Base-by-base conservation (phyloP, 169 alveolate species). In the Plasmodium yoelii region DNA sequence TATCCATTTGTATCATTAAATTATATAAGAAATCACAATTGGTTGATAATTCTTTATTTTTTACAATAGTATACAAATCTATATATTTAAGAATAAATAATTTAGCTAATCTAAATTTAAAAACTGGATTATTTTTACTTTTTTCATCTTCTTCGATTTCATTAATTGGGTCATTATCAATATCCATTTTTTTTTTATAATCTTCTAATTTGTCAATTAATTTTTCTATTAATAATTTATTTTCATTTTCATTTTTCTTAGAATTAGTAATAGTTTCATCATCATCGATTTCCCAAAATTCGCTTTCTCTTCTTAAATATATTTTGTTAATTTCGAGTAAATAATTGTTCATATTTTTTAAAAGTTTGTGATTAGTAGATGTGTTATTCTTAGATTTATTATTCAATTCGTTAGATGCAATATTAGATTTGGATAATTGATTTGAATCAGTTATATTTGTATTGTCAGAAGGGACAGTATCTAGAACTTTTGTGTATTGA, bases 91-190 rank as follows among this genome's bases (percentile, higher is more conserved):
- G 59, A 46, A 93, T 60, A 61, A 93, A 93, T 46, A 93, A 84
- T 57, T 92, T 88, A 18, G 88, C 80, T 72, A 93, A 82, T 26
- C 96, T 92, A 86, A 93, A 93, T 42, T 92, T 87, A 73, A 93
- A 93, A 49, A 93, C 80, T 7, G 93, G 92, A 67, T 93, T 90
- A 61, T 93, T 67, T 63, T 91, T 91, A 60, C 94, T 90, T 51
- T 88, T 90, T 87, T 93, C 95, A 34, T 82, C 26, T 65, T 77
- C 93, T 47, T 88, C 92, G 15, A 93, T 91, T 61, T 86, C 95
- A 49, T 93, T 91, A n/a, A 72, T 88, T 0, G 96, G 96, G 46
- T 93, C 96, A 49, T 88, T 92, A 72, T 93, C 96, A 61, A 93
- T 93, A 34, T 71, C 90, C 92, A 93, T 84, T 88, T 93, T 93